Base-by-base conservation (phyloP, 2,329 filamentous ascomycete genomes). In the Botrytis deweyae region DNA sequence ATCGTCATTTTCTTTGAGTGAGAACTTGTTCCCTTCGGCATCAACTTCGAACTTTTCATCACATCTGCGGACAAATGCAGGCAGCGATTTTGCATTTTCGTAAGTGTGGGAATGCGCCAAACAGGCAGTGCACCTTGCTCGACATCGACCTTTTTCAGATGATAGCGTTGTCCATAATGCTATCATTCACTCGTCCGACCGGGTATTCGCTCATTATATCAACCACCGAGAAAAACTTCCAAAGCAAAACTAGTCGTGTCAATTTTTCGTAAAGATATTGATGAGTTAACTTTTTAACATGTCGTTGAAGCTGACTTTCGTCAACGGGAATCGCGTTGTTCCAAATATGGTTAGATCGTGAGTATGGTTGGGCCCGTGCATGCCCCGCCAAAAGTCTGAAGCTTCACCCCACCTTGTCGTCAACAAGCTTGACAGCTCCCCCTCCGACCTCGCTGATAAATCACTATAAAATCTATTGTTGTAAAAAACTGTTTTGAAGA, bases 251-350 rank as follows among this genome's bases (percentile, higher is more conserved):
- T 12, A 72, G 42, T 40, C 10, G 20, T 55, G 16, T 44, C 20
- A 33, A 44, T 66, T 73, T 70, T 78, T 79, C 71, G 73, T 76
- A 46, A 72, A 78, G 75, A 70, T 76, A 67, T 74, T 18, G 40
- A 72, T 59, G 25, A 72, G 76, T 52, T 63, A 55, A 58, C 36
- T 74, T 75, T 38, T 78, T 79, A 75, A 75, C 68, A 76, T 80
- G 80, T 78, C 79, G 79, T 81, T 80, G 76, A 79, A 77, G 73
- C 55, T 61, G 70, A 61, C 70, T 49, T 72, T 68, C 29, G 49
- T 67, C n/a, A 61, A 46, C 29, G 9, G 9, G 61, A 49, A 38
- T 68, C 20, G 65, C 33, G 62, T 63, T 72, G 29, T 49, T 72
- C 70, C 70, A 55, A 72, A 72, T 68, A 25, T 33, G 52, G 70